A percentile compares a stretch with the other conserved stretches of the same genome.
Evolutionary conservation across 1,139 yeast genomes (phyloP).

Genomic region (Protomyces arabidopsidicola): DNA sequence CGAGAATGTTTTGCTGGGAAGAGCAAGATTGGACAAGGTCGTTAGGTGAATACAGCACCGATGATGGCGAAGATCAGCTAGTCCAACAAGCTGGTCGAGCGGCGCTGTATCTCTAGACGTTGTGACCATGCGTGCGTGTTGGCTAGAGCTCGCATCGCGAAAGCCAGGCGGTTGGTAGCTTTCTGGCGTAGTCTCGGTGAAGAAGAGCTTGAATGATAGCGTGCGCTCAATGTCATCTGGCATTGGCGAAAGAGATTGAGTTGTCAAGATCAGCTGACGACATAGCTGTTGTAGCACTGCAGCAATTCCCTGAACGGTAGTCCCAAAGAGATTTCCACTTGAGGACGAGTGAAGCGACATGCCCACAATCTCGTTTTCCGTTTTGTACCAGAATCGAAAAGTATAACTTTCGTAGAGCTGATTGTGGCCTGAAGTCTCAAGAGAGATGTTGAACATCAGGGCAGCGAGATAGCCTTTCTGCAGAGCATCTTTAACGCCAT

Average conservation of each 20-base stretch:
- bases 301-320: constrained; percentile 39
- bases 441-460: constrained; percentile 47
- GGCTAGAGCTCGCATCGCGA: constrained; percentile 44
- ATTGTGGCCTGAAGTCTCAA: constrained; percentile 43
- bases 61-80: constrained; percentile 32
- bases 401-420: constrained; percentile 49
- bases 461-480: constrained; percentile 45
- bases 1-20: neutral
- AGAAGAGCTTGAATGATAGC: constrained; percentile 48
- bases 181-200: constrained; percentile 47
- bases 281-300: constrained; percentile 47
- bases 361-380: neutral
- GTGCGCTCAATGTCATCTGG: constrained; percentile 44
- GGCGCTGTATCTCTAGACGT: constrained; percentile 11
- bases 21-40: neutral
- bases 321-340: neutral
- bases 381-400: constrained; percentile 46
- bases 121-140: constrained; percentile 30
- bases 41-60: constrained; percentile 24
- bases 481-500: constrained; percentile 48
- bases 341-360: constrained; percentile 26
- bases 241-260: constrained; percentile 50
- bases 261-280: constrained; percentile 49
- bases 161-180: constrained; percentile 50
- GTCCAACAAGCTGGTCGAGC: constrained; percentile 30